These are phyloP conservation scores for Aspergillus haitiensis DNA, from an alignment of 495 filamentous ascomycete genomes.

Conservation along the genomic window DNA sequence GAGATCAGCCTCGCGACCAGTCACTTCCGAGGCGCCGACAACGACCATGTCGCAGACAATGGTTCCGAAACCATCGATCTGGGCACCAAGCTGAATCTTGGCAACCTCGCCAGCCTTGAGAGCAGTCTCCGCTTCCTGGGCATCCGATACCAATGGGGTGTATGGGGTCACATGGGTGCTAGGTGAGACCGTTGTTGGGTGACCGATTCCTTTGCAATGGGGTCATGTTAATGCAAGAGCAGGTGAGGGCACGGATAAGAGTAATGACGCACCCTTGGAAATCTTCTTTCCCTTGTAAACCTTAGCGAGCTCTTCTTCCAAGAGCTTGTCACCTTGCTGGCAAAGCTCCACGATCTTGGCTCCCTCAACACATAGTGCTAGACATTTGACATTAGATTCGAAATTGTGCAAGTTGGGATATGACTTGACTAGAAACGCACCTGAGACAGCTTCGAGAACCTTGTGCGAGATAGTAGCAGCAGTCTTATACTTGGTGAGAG, in stretches of 20 bases:
- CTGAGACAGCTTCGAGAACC: constrained; percentile 81
- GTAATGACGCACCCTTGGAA: constrained; percentile 65
- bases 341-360: constrained; percentile 90
- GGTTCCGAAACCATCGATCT: constrained; percentile 95
- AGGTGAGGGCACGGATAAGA: neutral
- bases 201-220: constrained; percentile 67
- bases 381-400: constrained; percentile 26
- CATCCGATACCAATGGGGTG: constrained; percentile 83
- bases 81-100: constrained; percentile 96
- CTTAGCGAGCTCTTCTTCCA: constrained; percentile 90
- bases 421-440: constrained; percentile 35
- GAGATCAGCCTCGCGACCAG: constrained; percentile 78
- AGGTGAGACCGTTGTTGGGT: constrained; percentile 95
- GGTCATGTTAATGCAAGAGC: constrained; percentile 21
- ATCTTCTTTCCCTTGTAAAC: constrained; percentile 99
- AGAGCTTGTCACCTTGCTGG: constrained; percentile 90
- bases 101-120: constrained; percentile 81
- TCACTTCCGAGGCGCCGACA: constrained; percentile 61
- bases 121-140: constrained; percentile 73
- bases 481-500: constrained; percentile 97
- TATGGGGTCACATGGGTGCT: constrained; percentile 94
- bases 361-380: constrained; percentile 78
- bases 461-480: constrained; percentile 93
- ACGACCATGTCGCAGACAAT: constrained; percentile 94
- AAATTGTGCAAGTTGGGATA: neutral